A percentile compares a stretch with the other conserved stretches of the same genome.
Conservation (phyloP, 345 rosid genomes). For the Litchi chinensis region DNA sequence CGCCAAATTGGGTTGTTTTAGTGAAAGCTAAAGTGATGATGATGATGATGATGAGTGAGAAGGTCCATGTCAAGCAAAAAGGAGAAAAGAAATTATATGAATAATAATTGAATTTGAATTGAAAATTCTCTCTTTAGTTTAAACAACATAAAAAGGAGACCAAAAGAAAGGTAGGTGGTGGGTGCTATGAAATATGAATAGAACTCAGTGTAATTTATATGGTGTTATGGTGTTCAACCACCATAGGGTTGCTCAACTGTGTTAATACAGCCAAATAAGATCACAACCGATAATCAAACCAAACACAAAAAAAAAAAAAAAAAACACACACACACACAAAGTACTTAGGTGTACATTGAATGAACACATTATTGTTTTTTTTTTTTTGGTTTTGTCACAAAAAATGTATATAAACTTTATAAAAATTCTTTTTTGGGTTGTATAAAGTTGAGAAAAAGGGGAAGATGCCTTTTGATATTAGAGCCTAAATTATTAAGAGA, state of each 20-base stretch:
- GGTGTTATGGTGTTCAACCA: background rate
- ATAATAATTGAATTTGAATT: background rate
- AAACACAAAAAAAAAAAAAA: too few species aligned
- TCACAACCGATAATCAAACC: background rate
- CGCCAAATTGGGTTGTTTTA: background rate
- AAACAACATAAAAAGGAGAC: background rate
- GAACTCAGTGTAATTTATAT: background rate
- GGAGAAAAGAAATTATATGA: background rate
- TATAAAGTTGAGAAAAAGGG: background rate
- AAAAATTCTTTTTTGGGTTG: background rate
- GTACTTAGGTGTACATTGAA: background rate
- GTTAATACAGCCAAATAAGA: background rate
- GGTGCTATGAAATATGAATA: background rate
- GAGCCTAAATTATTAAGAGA: background rate
- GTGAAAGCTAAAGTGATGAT: slow-evolving; percentile 11
- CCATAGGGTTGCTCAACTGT: slow-evolving; percentile 6
- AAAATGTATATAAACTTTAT: too few species aligned
- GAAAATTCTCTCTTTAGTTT: background rate
- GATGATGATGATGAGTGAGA: background rate
- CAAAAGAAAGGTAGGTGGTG: background rate
- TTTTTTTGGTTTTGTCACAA: too few species aligned
- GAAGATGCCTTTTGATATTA: slow-evolving; percentile 1
- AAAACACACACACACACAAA: background rate
- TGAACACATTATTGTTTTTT: background rate
- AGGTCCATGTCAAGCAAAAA: slow-evolving; percentile 6